Percentiles rank a stretch among this genome's conserved stretches.
Evolutionary conservation across 768 basidiomycete species (phyloP).

Genomic region (Amanita thiersii): DNA sequence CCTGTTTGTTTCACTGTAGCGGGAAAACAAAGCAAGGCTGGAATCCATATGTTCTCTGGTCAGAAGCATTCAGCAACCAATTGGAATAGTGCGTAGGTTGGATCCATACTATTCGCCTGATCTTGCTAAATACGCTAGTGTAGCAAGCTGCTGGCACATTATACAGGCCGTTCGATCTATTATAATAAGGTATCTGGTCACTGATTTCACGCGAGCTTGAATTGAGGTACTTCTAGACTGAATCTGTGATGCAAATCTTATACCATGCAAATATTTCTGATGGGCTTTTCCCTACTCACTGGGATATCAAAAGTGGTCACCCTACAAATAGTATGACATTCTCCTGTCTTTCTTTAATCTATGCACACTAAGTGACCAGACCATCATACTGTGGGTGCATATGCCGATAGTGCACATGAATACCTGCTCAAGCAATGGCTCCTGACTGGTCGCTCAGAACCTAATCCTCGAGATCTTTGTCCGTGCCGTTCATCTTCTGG

Average conservation of each 20-base stretch:
- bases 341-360: neutral
- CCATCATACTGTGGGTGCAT: slow-evolving; percentile 34
- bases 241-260: slow-evolving; percentile 39
- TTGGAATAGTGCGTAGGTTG: slow-evolving; percentile 48
- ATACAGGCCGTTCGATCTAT: slow-evolving; percentile 62
- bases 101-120: no score
- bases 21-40: slow-evolving; percentile 26
- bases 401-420: slow-evolving; percentile 61
- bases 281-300: slow-evolving; percentile 50
- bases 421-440: slow-evolving; percentile 67
- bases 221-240: slow-evolving; percentile 28
- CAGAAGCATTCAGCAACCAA: slow-evolving; percentile 47
- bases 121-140: slow-evolving; percentile 9
- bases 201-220: neutral
- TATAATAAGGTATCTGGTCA: slow-evolving; percentile 29
- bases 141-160: slow-evolving; percentile 71
- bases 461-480: slow-evolving; percentile 49
- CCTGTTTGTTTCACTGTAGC: slow-evolving; percentile 17
- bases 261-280: slow-evolving; percentile 33
- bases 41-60: slow-evolving; percentile 25
- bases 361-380: neutral
- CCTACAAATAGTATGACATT: slow-evolving; percentile 21
- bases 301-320: slow-evolving; percentile 37
- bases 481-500: slow-evolving; percentile 13
- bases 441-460: slow-evolving; percentile 45